Conservation (phyloP, 106 monocot species). For the Chionographis japonica region DNA sequence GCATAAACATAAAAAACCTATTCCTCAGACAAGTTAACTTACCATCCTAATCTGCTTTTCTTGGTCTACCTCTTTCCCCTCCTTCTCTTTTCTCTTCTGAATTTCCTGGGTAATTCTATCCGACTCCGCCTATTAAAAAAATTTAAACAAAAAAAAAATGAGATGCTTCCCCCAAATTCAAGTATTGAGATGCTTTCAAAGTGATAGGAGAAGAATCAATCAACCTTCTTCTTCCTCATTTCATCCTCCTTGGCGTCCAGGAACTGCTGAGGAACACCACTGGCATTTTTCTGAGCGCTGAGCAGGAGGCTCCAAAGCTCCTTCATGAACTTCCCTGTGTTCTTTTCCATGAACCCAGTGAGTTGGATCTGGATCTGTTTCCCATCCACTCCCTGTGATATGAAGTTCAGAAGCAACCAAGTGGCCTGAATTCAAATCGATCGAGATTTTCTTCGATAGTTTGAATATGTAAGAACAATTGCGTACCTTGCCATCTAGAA, state of each 20-base stretch:
- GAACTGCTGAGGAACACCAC: constrained; percentile 97
- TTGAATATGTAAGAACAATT: background rate
- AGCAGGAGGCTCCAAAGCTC: constrained; percentile 88
- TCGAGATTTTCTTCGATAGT: too few species aligned
- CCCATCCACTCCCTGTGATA: constrained; percentile 62
- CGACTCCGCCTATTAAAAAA: constrained; percentile 46
- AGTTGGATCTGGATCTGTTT: constrained; percentile 94
- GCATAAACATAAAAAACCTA: constrained; percentile 9
- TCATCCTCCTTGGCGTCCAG: constrained; percentile 91
- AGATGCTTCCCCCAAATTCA: background rate
- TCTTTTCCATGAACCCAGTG: constrained; percentile 97
- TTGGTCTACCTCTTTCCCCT: constrained; percentile 38
- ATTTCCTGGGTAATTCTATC: constrained; percentile 77
- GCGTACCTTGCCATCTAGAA: constrained; percentile 68
- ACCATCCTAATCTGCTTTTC: constrained; percentile 53
- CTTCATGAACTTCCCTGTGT: constrained; percentile 94
- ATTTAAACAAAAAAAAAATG: background rate
- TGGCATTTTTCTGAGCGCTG: constrained; percentile 85
- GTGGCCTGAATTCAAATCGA: too few species aligned
- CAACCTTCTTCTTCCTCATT: constrained; percentile 72
- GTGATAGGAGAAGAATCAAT: background rate
- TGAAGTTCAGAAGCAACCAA: background rate
- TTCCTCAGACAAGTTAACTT: constrained; percentile 20
- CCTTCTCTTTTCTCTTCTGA: constrained; percentile 73
- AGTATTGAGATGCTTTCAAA: background rate